A percentile compares a stretch with the other conserved stretches of the same genome.
Conservation (phyloP, 129 eudicot species). For the sunflower (Helianthus annuus) region HanXRQr2.0-SUNRISE NC_035441.2:136100727-136101226, state of each 20-base stretch:
- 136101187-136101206: conserved; percentile 5
- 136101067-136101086: conserved; percentile 97
- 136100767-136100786: conserved; percentile 1
- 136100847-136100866: conserved; percentile 99
- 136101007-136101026: conserved; percentile 21
- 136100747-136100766: conserved; percentile 17
- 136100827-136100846: conserved; percentile 99
- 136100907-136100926: conserved; percentile 14
- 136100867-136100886: conserved; percentile 90
- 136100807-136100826: conserved; percentile 53
- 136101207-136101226: not conserved
- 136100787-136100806: not conserved
- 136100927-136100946: conserved; percentile 8
- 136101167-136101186: not conserved
- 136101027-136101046: conserved; percentile 95
- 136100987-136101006: not conserved
- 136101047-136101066: conserved; percentile 98
- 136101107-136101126: conserved; percentile 86
- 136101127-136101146: conserved; percentile 73
- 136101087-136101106: conserved; percentile 72
- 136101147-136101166: conserved; percentile 55
- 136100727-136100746: conserved; percentile 58
- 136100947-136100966: not conserved
- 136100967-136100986: conserved; percentile 1
- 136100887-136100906: not conserved